Percentiles rank a stretch among this genome's conserved stretches.
Conservation (phyloP, 148 eudicot species). For the Talinum fruticosum region DNA sequence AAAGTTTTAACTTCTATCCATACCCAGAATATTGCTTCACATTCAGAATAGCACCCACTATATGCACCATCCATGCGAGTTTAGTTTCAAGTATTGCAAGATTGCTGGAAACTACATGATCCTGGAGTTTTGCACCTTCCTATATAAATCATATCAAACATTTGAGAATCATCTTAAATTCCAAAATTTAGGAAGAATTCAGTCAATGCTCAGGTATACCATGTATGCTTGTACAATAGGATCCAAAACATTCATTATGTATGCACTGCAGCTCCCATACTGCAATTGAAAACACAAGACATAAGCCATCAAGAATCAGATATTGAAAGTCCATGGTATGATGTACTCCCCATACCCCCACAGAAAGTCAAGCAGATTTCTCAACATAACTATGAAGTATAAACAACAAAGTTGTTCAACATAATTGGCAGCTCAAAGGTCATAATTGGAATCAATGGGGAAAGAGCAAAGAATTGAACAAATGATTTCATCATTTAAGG, state of each 20-base stretch:
- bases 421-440: background rate
- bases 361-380: background rate
- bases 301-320: background rate
- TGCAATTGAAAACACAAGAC: conserved; percentile 29
- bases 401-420: background rate
- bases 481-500: background rate
- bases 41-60: conserved; percentile 69
- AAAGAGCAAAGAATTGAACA: background rate
- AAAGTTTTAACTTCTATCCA: conserved; percentile 28
- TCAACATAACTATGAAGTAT: background rate
- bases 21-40: conserved; percentile 55
- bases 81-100: conserved; percentile 62
- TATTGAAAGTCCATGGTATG: background rate
- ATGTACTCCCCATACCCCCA: background rate
- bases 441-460: background rate
- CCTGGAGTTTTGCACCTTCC: conserved; percentile 66
- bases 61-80: conserved; percentile 94
- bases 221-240: conserved; percentile 70
- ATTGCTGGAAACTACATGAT: conserved; percentile 40
- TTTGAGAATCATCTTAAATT: background rate
- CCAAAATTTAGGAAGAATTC: background rate
- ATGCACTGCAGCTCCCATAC: conserved; percentile 73
- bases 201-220: conserved; percentile 37
- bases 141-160: conserved; percentile 16
- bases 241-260: conserved; percentile 60